Conservation (phyloP, 2,329 filamentous ascomycete genomes). For the Microcera coccophila region DNA sequence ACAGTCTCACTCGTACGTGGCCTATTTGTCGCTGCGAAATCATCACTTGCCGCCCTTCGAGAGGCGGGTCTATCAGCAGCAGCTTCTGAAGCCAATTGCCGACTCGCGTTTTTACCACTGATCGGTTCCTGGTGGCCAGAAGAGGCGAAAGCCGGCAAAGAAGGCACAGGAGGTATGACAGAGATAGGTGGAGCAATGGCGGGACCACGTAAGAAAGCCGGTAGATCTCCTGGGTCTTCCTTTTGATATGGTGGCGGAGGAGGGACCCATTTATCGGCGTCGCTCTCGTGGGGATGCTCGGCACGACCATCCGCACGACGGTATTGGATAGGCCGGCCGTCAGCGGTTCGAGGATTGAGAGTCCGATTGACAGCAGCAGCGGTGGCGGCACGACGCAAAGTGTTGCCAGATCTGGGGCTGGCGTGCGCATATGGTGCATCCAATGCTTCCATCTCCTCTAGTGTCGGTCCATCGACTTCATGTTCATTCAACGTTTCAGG, state of each 20-base stretch:
- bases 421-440: slow-evolving; percentile 71
- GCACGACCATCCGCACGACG: slow-evolving; percentile 65
- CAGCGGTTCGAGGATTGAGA: slow-evolving; percentile 56
- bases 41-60: slow-evolving; percentile 35
- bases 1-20: slow-evolving; percentile 22
- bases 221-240: slow-evolving; percentile 56
- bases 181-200: slow-evolving; percentile 36
- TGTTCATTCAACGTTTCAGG: slow-evolving; percentile 28
- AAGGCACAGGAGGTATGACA: slow-evolving; percentile 21
- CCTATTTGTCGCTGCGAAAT: slow-evolving; percentile 30
- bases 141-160: slow-evolving; percentile 14
- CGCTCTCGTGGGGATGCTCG: slow-evolving; percentile 78
- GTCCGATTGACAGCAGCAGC: slow-evolving; percentile 72
- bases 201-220: slow-evolving; percentile 52
- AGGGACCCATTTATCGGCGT: slow-evolving; percentile 84
- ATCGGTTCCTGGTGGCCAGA: background rate
- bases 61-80: slow-evolving; percentile 21
- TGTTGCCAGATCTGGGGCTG: slow-evolving; percentile 65
- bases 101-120: background rate
- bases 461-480: slow-evolving; percentile 43
- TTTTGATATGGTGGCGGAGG: slow-evolving; percentile 77
- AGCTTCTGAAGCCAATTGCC: slow-evolving; percentile 3
- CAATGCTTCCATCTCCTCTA: slow-evolving; percentile 58
- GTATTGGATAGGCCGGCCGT: slow-evolving; percentile 56
- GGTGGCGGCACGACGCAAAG: slow-evolving; percentile 67